A percentile compares a stretch with the other conserved stretches of the same genome.
Conservation (phyloP, 2,329 filamentous ascomycete genomes). For the Penicillium brevicompactum region DNA sequence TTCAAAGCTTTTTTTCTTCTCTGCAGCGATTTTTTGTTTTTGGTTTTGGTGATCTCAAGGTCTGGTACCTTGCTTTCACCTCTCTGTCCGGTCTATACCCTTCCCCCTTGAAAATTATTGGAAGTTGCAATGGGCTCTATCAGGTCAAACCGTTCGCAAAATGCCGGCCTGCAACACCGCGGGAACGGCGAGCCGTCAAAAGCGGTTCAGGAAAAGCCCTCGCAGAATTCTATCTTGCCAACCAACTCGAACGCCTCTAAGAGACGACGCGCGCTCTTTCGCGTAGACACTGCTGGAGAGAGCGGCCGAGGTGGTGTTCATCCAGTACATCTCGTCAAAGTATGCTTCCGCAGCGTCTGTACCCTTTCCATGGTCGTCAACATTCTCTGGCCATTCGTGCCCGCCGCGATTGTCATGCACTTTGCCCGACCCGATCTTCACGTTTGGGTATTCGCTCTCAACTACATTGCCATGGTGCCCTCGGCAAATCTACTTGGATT, state of each 20-base stretch:
- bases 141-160: constrained; percentile 12
- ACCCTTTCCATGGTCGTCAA: constrained; percentile 67
- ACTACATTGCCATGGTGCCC: constrained; percentile 77
- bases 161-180: constrained; percentile 2
- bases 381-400: constrained; percentile 74
- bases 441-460: constrained; percentile 67
- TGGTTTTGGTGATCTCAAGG: neutral
- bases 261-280: constrained; percentile 31
- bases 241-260: constrained; percentile 24
- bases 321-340: constrained; percentile 63
- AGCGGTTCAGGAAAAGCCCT: constrained; percentile 15
- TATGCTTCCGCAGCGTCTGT: constrained; percentile 66
- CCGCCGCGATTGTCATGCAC: constrained; percentile 68
- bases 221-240: constrained; percentile 27
- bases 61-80: neutral
- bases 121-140: constrained; percentile 17
- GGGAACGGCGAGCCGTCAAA: constrained; percentile 6
- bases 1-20: neutral
- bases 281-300: constrained; percentile 56
- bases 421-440: constrained; percentile 59
- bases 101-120: neutral
- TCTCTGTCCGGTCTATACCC: neutral
- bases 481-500: constrained; percentile 76
- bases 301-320: constrained; percentile 69
- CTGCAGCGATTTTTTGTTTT: neutral